Evolutionary conservation across 2,329 filamentous ascomycete species (phyloP), one percentile per base, ranked within the genome.

Genomic region (Botrytis deweyae): DNA sequence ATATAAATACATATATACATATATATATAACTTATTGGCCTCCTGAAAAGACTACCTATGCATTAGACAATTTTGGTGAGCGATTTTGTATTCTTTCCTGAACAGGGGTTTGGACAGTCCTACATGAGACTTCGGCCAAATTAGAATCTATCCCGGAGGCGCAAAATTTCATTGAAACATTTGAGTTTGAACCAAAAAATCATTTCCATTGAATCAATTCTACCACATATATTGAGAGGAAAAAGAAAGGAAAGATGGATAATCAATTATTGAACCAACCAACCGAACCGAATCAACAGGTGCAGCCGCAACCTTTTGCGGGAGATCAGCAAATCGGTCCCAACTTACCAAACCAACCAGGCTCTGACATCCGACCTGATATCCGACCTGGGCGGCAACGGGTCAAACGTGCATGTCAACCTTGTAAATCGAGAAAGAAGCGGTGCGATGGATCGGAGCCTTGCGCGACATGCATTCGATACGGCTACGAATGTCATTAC

Each of bases 391-490:
- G 38, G 25, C 70, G 70, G 38, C 70, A 72, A 59, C 61, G 70
- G 46, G 70, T 72, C n/a, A 72, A 72, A 67, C 70, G 70, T n/a
- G 70, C 70, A 52, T 72, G 70, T 55, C 70, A 72, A 59, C 70
- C 70, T 52, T 72, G 70, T 36, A 72, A 72, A 67, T 72, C 70
- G 22, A 65, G 70, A 72, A 72, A 72, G 70, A 72, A 72, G 44
- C 70, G 70, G 36, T 72, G 70, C 10, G 70, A 72, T 67, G 70
- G 70, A 16, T 65, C 70, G 46, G 70, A 67, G 29, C 70, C 70
- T 42, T 72, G 70, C 62, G 70, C 70, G 59, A 72, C 70, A 4
- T 72, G 70, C 22, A 59, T 59, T 18, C 70, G 70, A 67, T 72
- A 72, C 52, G 62, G 46, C 7, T 72, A 72, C 14, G 62, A 67